Evolutionary conservation across 345 rosid genomes (phyloP), one percentile per base, ranked within the genome.

Genomic region (Corymbia maculata): DNA sequence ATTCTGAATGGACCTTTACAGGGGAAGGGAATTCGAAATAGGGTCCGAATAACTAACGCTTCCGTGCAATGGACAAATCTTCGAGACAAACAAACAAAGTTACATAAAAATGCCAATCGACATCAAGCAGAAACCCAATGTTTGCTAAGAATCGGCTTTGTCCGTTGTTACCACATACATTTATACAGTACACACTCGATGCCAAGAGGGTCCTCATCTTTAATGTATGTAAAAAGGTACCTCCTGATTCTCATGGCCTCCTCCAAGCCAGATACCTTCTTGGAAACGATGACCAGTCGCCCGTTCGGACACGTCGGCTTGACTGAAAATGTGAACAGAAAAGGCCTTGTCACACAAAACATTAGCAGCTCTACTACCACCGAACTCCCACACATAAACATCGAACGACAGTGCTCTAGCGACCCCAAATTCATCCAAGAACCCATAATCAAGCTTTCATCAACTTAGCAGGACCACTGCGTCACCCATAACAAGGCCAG

Each of bases 221-320:
- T 61, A 36, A 75, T 42, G 47, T 42, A 75, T 21, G 84, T 70
- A 75, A 42, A 75, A 42, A 28, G 44, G 45, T 90, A 95, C 98
- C 95, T 95, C 88, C 91, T 90, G 85, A 96, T 94, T 93, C 96
- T 92, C 94, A 96, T 89, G 88, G 95, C 95, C 91, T 96, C 98
- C 88, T 96, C 97, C 85, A 96, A 86, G 7, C 95, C 95, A 17
- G 94, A 95, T 8, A 94, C 22, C 90, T 87, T 95, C 94, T 88
- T 96, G 55, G 94, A 92, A 53, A 86, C 92, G 22, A 96, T 89
- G 13, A 92, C 86, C 53, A 94, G 90, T 45, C 88, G 90, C 49
- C 87, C 90, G 1, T 32, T 70, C 24, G 47, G 82, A 75, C 82
- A 75, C 4, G 82, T 1, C 49, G 44, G 82, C 82, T 75, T 36